These are phyloP conservation scores for Coemansia erecta DNA, from an alignment of 192 early-diverging fungal genomes.

Conservation along the genomic window DNA sequence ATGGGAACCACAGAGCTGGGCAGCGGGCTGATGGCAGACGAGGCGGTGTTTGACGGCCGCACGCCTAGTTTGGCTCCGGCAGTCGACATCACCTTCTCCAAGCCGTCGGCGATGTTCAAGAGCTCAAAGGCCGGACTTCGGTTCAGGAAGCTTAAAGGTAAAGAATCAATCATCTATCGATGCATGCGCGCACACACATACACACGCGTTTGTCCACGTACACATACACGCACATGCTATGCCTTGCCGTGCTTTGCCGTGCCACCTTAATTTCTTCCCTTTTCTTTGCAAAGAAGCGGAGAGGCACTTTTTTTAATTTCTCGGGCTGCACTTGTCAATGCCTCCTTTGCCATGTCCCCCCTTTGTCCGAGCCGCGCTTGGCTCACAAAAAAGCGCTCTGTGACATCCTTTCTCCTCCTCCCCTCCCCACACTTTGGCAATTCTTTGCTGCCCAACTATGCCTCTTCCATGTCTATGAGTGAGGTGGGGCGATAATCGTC, in stretches of 20 bases:
- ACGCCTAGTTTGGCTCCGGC: constrained; percentile 48
- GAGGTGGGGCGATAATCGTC: no score
- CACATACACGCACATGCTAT: no score
- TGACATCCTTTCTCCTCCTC: no score
- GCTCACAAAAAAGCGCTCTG: no score
- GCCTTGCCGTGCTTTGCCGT: neutral
- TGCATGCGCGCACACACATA: neutral
- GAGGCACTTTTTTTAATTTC: no score
- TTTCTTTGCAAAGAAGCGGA: neutral
- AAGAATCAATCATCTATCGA: constrained; percentile 2
- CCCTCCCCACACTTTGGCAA: no score
- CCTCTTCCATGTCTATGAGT: no score
- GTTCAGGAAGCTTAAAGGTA: constrained; percentile 49
- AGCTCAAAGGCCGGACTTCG: constrained; percentile 30
- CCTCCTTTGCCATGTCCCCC: neutral
- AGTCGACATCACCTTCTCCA: constrained; percentile 52
- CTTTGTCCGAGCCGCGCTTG: neutral
- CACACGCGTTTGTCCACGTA: no score
- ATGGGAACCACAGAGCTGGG: constrained; percentile 34
- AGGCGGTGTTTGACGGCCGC: constrained; percentile 24
- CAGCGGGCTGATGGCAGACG: constrained; percentile 25
- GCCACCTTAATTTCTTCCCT: neutral
- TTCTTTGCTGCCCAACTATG: no score
- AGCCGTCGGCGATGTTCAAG: constrained; percentile 42
- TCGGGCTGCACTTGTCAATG: no score